Evolutionary conservation across 352 stramenopile genomes (phyloP), one percentile per base, ranked within the genome.

Genomic region (Pythium vanterpoolii): DNA sequence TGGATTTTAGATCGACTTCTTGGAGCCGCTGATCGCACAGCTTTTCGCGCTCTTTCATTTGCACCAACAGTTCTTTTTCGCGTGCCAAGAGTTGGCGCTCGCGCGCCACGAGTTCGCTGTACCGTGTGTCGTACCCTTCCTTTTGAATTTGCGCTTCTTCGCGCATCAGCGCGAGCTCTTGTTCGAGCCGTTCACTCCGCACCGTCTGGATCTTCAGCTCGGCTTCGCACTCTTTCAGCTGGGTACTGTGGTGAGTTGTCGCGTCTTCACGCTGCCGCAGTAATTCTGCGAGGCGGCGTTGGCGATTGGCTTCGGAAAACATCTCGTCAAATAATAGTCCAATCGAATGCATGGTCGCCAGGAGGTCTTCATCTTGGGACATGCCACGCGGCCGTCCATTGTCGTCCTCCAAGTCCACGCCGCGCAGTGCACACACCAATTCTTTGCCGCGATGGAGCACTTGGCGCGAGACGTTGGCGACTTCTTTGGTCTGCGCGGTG

Each of bases 261-360:
- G 60, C 46, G 36, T 44, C 63, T 8, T 77, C 65, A 5, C 66
- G 57, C 43, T 72, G 51, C 11, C 71, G 74, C 48, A 81, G 53
- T 33, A 62, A 51, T n/a, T 59, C 63, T 21, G 78, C 70, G 18
- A 72, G 48, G 43, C 81, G 70, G 10, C 72, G 64, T 23, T 89
- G 77, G 19, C 82, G 71, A 24, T 66, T 66, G 30, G 77, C 49
- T 51, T 89, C 83, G 18, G 65, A 46, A 36, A 79, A 70, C n/a
- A 87, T 56, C 33, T 83, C 81, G n/a, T 83, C 69, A 21, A 89
- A 40, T 11, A 87, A 69, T 48, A 69, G 62, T 30, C 83, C 80
- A 68, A 87, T 80, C 4, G 67, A 64, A 31, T 74, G 63, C 33
- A 87, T 19, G 52, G 71, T 73, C 4, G 61, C 63, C 39, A 71